Conservation (phyloP, 2,329 filamentous ascomycete genomes). For the Neofusicoccum sp. region DNA sequence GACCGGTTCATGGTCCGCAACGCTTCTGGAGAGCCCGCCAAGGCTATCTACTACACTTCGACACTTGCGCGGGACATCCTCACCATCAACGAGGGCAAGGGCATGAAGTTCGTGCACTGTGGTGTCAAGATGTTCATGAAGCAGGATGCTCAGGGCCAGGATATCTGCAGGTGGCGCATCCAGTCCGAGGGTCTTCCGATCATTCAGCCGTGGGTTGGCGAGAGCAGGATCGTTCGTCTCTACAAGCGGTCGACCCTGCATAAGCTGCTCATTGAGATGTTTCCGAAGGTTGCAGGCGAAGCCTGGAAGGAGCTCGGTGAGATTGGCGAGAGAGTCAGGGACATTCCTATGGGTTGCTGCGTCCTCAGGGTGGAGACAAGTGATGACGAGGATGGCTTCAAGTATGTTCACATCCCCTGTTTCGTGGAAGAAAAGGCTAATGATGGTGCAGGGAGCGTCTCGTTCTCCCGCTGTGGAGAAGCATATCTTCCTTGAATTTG, state of each 20-base stretch:
- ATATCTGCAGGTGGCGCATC: constrained; percentile 90
- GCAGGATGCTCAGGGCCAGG: constrained; percentile 83
- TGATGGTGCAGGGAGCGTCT: constrained; percentile 63
- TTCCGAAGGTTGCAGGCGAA: constrained; percentile 77
- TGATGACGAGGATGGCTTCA: constrained; percentile 59
- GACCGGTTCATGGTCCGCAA: constrained; percentile 97
- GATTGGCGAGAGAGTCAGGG: constrained; percentile 77
- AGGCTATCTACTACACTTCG: constrained; percentile 96
- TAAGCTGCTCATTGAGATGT: constrained; percentile 90
- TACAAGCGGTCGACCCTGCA: constrained; percentile 76
- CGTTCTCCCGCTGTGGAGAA: constrained; percentile 92
- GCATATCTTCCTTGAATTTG: constrained; percentile 84
- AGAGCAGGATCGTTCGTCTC: constrained; percentile 71
- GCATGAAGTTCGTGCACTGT: constrained; percentile 93
- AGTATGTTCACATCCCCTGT: constrained; percentile 32
- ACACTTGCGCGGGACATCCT: constrained; percentile 82
- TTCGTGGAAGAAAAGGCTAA: constrained; percentile 1
- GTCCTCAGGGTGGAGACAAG: constrained; percentile 80
- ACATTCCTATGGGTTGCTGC: constrained; percentile 87
- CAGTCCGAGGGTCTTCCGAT: constrained; percentile 93
- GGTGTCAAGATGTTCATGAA: constrained; percentile 99
- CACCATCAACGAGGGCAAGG: constrained; percentile 79
- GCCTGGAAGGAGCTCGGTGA: constrained; percentile 77
- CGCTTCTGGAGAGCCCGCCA: constrained; percentile 78
- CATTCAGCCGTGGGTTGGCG: constrained; percentile 83